Base-by-base conservation (phyloP, 176 grass and related monocot species). In the Bothriochloa decipiens region DNA sequence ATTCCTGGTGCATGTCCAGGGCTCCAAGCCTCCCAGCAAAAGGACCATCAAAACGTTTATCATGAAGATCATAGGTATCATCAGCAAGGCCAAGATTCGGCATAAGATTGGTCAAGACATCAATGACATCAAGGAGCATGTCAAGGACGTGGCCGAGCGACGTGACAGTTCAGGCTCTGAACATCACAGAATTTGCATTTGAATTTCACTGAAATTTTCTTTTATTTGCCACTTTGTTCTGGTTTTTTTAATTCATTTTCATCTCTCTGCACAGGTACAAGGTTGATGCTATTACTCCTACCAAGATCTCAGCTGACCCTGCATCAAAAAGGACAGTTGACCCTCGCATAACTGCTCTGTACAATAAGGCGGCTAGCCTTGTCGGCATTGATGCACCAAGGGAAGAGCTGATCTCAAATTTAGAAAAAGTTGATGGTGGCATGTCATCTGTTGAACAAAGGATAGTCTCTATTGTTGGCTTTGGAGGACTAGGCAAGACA, bases 401-500 rank as follows among this genome's bases (percentile, higher is more conserved):
- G 37, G 68, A 71, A 1, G 22, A 43, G 9, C 39, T 71, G 5
- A 43, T 42, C 1, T 5, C 8, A 2, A n/a, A 0, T 35, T 4
- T 70, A 7, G 22, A 7, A 9, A 3, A 22, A 1, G 6, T 8
- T 6, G 35, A 41, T 4, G 17, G 10, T 2, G 17, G 10, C 5
- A 27, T 1, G 40, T 9, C 40, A 3, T 52, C 46, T 1, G 42
- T 1, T 11, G 0, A 60, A 7, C 18, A 40, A 12, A 62, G n/a
- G 35, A 26, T 40, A 1, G 20, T 61, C 3, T 64, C 75, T 9
- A 11, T 43, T 6, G 22, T 43, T 10, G 57, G 75, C 9, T 0
- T 4, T 43, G 75, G 57, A 26, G 75, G 75, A 17, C 39, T 78
- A 3, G 75, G 75, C 57, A 78, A 77, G 33, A 77, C 74, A 4